A percentile compares a stretch with the other conserved stretches of the same genome.
phyloP scores from a whole-genome alignment of 2,329 filamentous ascomycete genomes.

The Xylaria sp. region DNA sequence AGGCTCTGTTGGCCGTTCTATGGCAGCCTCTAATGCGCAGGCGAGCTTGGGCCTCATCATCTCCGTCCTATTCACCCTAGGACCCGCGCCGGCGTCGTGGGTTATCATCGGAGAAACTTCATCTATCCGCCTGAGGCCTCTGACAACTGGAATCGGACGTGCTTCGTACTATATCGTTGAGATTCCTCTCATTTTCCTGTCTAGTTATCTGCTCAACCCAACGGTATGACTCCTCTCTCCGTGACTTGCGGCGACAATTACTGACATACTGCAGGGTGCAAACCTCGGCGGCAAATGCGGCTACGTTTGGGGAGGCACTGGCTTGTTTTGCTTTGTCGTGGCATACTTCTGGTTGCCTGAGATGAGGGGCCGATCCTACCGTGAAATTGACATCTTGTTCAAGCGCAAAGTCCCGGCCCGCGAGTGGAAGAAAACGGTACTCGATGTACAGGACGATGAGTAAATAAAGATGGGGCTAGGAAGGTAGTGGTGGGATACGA shows the following conservation, averaged over 20 bases:
- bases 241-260: background rate
- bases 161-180: slow-evolving; percentile 71
- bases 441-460: slow-evolving; percentile 71
- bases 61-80: slow-evolving; percentile 71
- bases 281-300: slow-evolving; percentile 66
- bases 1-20: slow-evolving; percentile 58
- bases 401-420: slow-evolving; percentile 63
- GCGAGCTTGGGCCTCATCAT: slow-evolving; percentile 72
- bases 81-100: slow-evolving; percentile 72
- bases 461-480: slow-evolving; percentile 45
- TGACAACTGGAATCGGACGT: slow-evolving; percentile 74
- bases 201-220: slow-evolving; percentile 69
- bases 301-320: slow-evolving; percentile 69
- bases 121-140: slow-evolving; percentile 69
- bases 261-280: slow-evolving; percentile 42
- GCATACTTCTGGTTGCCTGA: slow-evolving; percentile 63
- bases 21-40: slow-evolving; percentile 61
- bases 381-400: slow-evolving; percentile 71
- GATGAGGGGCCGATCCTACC: slow-evolving; percentile 67
- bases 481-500: background rate
- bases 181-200: slow-evolving; percentile 73
- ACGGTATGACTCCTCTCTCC: slow-evolving; percentile 41
- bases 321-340: slow-evolving; percentile 62
- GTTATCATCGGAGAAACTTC: slow-evolving; percentile 75
- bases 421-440: slow-evolving; percentile 63